These are phyloP conservation scores for Crepidotus variabilis DNA, from an alignment of 768 basidiomycete species.

Conservation along the genomic window DNA sequence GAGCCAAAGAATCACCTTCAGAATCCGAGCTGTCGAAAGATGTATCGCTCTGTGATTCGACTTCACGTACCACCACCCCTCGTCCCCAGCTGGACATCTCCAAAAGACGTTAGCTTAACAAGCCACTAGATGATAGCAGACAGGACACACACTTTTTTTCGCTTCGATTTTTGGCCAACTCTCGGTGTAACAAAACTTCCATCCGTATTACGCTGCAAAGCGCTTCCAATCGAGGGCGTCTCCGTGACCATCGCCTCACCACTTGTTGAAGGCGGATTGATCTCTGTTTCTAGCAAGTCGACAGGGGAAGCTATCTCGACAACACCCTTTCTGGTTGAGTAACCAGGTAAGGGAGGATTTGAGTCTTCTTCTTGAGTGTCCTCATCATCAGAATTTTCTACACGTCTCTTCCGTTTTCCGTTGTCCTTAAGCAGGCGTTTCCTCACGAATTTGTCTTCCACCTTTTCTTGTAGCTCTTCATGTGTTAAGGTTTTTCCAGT, in stretches of 20 bases:
- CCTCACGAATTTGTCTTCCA: constrained; percentile 57
- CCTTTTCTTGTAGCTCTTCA: constrained; percentile 52
- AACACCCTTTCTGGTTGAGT: too few species aligned
- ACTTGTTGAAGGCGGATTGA: too few species aligned
- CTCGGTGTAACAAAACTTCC: constrained; percentile 55
- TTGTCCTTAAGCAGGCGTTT: constrained; percentile 42
- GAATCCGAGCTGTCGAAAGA: constrained; percentile 82
- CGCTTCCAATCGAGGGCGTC: constrained; percentile 48
- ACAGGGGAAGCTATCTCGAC: too few species aligned
- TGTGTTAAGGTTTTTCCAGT: constrained; percentile 64
- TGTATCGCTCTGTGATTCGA: constrained; percentile 48
- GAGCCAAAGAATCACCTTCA: constrained; percentile 45
- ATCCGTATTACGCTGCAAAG: constrained; percentile 62
- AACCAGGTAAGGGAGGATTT: constrained; percentile 22
- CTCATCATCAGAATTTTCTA: constrained; percentile 45
- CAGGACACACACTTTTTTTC: constrained; percentile 37
- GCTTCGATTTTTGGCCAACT: constrained; percentile 38
- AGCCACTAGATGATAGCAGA: neutral
- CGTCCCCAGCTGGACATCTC: constrained; percentile 42
- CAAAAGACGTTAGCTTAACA: neutral
- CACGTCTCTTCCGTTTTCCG: constrained; percentile 27
- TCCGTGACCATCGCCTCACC: too few species aligned
- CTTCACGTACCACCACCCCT: constrained; percentile 18
- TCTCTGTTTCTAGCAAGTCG: too few species aligned
- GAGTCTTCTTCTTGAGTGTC: constrained; percentile 47